Evolutionary conservation across 2,329 filamentous ascomycete species (phyloP).

Genomic region (Leptographium lundbergii): DNA sequence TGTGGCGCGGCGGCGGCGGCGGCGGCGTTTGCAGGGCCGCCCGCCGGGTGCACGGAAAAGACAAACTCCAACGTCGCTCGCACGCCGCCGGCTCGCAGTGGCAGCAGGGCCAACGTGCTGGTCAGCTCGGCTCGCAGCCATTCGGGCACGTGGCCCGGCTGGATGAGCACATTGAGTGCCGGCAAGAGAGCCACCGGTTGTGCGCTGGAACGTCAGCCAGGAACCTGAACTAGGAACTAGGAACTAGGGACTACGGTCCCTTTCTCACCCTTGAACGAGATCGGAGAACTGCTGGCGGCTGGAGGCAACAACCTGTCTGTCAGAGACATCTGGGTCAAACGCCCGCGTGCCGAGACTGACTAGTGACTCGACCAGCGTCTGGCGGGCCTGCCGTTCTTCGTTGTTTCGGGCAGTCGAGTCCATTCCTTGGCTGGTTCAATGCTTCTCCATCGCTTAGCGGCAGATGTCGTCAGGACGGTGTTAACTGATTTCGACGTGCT

Average conservation of each 20-base stretch:
- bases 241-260: background rate
- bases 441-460: background rate
- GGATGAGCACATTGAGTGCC: constrained; percentile 49
- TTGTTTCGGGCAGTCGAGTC: constrained; percentile 1
- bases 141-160: constrained; percentile 42
- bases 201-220: constrained; percentile 10
- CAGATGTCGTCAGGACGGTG: background rate
- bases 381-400: background rate
- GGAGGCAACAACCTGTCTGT: constrained; percentile 15
- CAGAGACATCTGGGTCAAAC: constrained; percentile 29
- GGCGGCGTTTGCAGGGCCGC: constrained; percentile 5
- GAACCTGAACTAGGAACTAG: background rate
- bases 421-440: constrained; percentile 2
- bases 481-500: background rate
- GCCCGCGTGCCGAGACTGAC: constrained; percentile 32
- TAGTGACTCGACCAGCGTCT: constrained; percentile 20
- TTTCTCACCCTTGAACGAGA: constrained; percentile 34
- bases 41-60: constrained; percentile 52
- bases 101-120: constrained; percentile 44
- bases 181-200: constrained; percentile 39
- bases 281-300: constrained; percentile 29
- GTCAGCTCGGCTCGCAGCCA: constrained; percentile 49
- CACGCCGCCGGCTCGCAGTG: constrained; percentile 48
- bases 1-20: constrained; percentile 29
- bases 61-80: constrained; percentile 58